Evolutionary conservation across 345 rosid genomes (phyloP).

Genomic region (Pistacia vera): DNA sequence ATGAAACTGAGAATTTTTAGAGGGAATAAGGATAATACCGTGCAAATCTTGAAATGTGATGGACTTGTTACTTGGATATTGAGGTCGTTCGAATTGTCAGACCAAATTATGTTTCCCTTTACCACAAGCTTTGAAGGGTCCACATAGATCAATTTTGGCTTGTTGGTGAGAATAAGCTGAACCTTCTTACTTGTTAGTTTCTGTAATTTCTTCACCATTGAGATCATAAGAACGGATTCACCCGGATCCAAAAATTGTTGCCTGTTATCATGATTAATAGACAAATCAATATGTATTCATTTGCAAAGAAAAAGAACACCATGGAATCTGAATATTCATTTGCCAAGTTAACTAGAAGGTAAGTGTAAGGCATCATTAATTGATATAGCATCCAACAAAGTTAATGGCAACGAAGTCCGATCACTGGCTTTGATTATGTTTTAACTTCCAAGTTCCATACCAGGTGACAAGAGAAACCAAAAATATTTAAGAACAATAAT

Average conservation of each 20-base stretch:
- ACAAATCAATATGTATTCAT: background rate
- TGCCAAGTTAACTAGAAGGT: background rate
- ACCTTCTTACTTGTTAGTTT: conserved; percentile 94
- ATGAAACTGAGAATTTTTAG: background rate
- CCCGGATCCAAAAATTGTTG: conserved; percentile 97
- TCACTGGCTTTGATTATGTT: background rate
- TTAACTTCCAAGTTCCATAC: background rate
- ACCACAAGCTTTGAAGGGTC: conserved; percentile 82
- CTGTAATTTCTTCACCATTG: conserved; percentile 89
- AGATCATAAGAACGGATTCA: conserved; percentile 93
- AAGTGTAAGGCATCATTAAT: background rate
- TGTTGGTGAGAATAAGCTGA: conserved; percentile 94
- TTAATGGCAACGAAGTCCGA: background rate
- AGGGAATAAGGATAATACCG: conserved; percentile 46
- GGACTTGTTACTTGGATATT: conserved; percentile 79
- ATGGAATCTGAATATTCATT: background rate
- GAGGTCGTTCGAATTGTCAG: conserved; percentile 86
- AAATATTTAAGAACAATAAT: background rate
- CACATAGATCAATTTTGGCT: conserved; percentile 85
- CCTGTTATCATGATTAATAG: conserved; percentile 46
- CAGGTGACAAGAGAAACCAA: background rate
- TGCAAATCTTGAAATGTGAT: conserved; percentile 85
- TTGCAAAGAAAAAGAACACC: background rate
- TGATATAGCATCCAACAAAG: no score
- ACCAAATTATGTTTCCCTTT: conserved; percentile 88